Evolutionary conservation across 768 basidiomycete genomes (phyloP).

Genomic region (Mrakia blollopis): DNA sequence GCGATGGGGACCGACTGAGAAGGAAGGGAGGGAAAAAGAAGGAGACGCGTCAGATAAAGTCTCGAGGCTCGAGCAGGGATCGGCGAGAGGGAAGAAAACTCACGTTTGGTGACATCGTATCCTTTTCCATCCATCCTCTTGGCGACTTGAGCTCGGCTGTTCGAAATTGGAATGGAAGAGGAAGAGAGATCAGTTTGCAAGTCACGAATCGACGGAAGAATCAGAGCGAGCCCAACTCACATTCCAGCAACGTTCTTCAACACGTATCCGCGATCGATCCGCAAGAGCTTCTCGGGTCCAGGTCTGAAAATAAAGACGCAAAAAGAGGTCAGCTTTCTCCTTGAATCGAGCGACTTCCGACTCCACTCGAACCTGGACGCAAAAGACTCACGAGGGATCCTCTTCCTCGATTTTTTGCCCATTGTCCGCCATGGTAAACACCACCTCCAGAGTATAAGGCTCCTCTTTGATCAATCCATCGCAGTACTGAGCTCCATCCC

Average conservation of each 20-base stretch:
- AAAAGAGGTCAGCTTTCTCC: too few species aligned
- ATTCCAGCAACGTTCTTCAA: background rate
- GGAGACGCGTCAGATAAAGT: background rate
- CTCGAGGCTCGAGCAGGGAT: background rate
- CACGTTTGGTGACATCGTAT: constrained; percentile 79
- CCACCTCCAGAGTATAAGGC: constrained; percentile 23
- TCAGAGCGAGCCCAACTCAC: background rate
- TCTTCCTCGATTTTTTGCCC: background rate
- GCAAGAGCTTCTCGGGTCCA: constrained; percentile 10
- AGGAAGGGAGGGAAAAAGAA: background rate
- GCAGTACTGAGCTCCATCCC: background rate
- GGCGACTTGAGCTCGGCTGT: constrained; percentile 61
- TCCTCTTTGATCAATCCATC: constrained; percentile 13
- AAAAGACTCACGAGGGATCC: constrained; percentile 20
- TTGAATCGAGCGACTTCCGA: too few species aligned
- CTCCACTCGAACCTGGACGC: too few species aligned
- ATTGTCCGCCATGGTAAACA: background rate
- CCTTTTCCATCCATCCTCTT: constrained; percentile 75
- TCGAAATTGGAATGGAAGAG: too few species aligned
- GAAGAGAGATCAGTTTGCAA: background rate
- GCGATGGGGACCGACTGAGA: constrained; percentile 70
- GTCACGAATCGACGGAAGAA: background rate
- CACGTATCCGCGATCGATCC: constrained; percentile 9
- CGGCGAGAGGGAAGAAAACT: constrained; percentile 40
- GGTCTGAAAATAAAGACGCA: background rate